phyloP scores from a whole-genome alignment of 306 rosid genomes.

The Echinosophora koreensis region DNA sequence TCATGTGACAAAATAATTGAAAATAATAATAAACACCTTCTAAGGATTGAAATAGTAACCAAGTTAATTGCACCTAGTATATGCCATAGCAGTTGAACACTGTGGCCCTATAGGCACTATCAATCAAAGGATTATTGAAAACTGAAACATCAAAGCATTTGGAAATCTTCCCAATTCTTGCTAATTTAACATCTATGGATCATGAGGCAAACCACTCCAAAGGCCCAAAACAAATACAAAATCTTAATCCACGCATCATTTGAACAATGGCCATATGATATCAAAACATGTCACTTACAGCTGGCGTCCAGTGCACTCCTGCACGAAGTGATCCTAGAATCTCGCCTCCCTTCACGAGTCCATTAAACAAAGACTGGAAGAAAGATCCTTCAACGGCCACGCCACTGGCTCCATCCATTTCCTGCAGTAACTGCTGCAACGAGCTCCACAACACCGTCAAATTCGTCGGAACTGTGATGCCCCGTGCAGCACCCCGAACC shows the following conservation, averaged over 20 bases:
- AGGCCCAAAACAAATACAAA: constrained; percentile 35
- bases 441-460: constrained; percentile 81
- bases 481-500: constrained; percentile 96
- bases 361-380: constrained; percentile 89
- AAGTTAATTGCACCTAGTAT: constrained; percentile 24
- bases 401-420: constrained; percentile 85
- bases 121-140: constrained; percentile 24
- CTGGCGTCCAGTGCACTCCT: constrained; percentile 98
- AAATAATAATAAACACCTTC: constrained; percentile 22
- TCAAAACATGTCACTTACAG: constrained; percentile 67
- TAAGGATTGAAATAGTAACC: constrained; percentile 28
- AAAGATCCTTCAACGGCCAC: constrained; percentile 88
- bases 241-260: constrained; percentile 23
- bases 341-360: constrained; percentile 81
- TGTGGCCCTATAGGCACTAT: constrained; percentile 18
- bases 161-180: constrained; percentile 9
- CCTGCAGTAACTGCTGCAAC: constrained; percentile 84
- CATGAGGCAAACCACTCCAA: constrained; percentile 14
- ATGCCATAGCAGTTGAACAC: constrained; percentile 23
- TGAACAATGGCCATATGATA: constrained; percentile 25
- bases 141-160: constrained; percentile 18
- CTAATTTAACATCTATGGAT: constrained; percentile 25
- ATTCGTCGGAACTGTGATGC: constrained; percentile 82
- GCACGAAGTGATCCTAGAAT: constrained; percentile 92
- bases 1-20: constrained; percentile 43